Percentiles rank a stretch among this genome's conserved stretches.
These are phyloP conservation scores for Colletotrichum tanaceti DNA, from an alignment of 2,329 filamentous ascomycete species.

Conservation along the genomic window DNA sequence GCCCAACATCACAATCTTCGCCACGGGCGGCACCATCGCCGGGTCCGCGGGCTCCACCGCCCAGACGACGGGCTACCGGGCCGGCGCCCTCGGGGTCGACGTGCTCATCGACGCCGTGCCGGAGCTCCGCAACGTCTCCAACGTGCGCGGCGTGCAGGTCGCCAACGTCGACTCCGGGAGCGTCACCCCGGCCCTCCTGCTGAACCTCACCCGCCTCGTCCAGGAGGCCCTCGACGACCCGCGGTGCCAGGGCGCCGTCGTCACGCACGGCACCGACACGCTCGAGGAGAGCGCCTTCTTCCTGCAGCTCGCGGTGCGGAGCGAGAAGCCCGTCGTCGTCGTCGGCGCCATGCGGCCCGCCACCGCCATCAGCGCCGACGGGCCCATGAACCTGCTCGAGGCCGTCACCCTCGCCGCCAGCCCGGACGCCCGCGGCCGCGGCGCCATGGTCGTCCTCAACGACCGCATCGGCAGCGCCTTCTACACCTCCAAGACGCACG, in stretches of 20 bases:
- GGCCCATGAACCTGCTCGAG: constrained; percentile 71
- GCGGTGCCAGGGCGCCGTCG: constrained; percentile 61
- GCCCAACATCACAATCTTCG: constrained; percentile 68
- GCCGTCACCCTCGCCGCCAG: constrained; percentile 67
- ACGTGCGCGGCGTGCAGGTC: constrained; percentile 65
- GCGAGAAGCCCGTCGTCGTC: constrained; percentile 68
- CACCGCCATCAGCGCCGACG: constrained; percentile 71
- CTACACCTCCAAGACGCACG: constrained; percentile 71
- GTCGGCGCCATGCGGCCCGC: constrained; percentile 73
- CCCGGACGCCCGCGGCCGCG: constrained; percentile 59
- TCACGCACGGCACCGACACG: constrained; percentile 75
- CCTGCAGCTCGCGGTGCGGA: constrained; percentile 67
- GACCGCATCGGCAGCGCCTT: constrained; percentile 61
- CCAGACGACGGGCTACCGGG: constrained; percentile 58
- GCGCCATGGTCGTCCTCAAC: constrained; percentile 70
- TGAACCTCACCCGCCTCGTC: constrained; percentile 61
- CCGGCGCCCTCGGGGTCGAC: constrained; percentile 60
- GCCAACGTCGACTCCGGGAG: constrained; percentile 60
- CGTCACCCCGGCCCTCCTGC: constrained; percentile 61
- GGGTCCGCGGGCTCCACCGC: constrained; percentile 60
- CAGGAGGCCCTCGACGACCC: constrained; percentile 59
- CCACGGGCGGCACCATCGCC: constrained; percentile 70
- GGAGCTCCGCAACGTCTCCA: constrained; percentile 64
- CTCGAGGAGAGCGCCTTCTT: constrained; percentile 74
- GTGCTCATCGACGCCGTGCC: constrained; percentile 66